phyloP scores from a whole-genome alignment of 2,329 filamentous ascomycete genomes.

The Leptodontidium sp. region DNA sequence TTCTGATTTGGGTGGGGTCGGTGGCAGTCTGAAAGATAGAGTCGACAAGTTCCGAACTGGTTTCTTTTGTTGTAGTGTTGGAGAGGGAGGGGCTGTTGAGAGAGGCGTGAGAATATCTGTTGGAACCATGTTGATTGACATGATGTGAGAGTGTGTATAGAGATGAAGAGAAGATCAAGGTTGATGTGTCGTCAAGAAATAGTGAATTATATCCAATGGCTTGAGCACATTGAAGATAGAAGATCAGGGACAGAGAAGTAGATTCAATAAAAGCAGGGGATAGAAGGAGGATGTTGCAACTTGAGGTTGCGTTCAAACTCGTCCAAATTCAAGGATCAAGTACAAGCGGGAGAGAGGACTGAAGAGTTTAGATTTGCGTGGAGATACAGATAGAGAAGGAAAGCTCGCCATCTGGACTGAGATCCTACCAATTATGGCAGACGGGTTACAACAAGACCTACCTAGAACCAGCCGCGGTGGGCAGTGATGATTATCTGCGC shows the following conservation, averaged over 20 bases:
- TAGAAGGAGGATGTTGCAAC: constrained; percentile 3
- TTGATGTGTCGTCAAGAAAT: neutral
- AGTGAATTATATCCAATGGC: neutral
- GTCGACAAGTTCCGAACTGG: constrained; percentile 22
- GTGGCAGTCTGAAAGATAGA: constrained; percentile 37
- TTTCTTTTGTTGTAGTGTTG: constrained; percentile 23
- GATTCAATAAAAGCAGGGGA: no score
- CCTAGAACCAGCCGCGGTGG: constrained; percentile 4
- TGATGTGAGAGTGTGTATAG: constrained; percentile 17
- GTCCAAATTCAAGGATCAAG: constrained; percentile 1
- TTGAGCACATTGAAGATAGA: neutral
- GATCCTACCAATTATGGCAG: constrained; percentile 18
- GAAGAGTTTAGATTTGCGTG: constrained; percentile 21
- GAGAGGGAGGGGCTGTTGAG: constrained; percentile 16
- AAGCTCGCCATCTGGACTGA: neutral
- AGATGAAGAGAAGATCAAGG: neutral
- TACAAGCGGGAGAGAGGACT: neutral
- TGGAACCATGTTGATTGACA: constrained; percentile 20
- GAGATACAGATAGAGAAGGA: constrained; percentile 21
- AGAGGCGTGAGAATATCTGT: constrained; percentile 5
- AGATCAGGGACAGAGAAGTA: neutral
- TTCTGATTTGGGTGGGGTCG: constrained; percentile 44
- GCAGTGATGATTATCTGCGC: constrained; percentile 30
- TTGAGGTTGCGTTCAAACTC: neutral
- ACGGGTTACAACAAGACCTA: constrained; percentile 3